Conservation (phyloP, 2,329 filamentous ascomycete species). For the Colletotrichum destructivum region DNA sequence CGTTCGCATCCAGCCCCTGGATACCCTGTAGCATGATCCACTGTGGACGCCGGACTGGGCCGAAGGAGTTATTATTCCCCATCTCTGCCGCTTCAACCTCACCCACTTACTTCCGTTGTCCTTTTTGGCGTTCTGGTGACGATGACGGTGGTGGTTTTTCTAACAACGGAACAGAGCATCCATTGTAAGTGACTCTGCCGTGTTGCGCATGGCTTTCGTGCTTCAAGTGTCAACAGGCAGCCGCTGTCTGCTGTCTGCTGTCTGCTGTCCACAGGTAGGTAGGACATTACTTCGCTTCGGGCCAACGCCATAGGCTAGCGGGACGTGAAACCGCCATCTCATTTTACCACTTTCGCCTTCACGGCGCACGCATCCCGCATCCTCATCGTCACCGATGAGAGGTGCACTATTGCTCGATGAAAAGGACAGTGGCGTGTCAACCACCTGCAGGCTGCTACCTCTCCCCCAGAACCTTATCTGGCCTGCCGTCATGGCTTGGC, state of each 20-base stretch:
- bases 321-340: constrained; percentile 38
- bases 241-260: neutral
- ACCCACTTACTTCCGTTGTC: neutral
- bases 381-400: constrained; percentile 13
- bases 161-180: neutral
- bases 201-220: neutral
- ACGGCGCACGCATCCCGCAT: constrained; percentile 5
- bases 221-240: neutral
- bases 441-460: constrained; percentile 10
- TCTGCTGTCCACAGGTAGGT: no score
- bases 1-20: constrained; percentile 12
- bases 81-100: constrained; percentile 11
- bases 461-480: constrained; percentile 18
- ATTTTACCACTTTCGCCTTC: constrained; percentile 16
- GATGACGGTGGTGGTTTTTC: neutral
- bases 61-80: constrained; percentile 1
- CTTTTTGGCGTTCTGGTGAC: neutral
- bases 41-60: constrained; percentile 30
- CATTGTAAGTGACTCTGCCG: neutral
- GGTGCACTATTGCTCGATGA: neutral
- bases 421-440: neutral
- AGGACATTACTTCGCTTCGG: neutral
- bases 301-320: constrained; percentile 10
- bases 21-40: constrained; percentile 27
- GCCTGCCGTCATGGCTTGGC: neutral